Conservation (phyloP, 495 filamentous ascomycete genomes). For the Penicillium alfredii region DNA sequence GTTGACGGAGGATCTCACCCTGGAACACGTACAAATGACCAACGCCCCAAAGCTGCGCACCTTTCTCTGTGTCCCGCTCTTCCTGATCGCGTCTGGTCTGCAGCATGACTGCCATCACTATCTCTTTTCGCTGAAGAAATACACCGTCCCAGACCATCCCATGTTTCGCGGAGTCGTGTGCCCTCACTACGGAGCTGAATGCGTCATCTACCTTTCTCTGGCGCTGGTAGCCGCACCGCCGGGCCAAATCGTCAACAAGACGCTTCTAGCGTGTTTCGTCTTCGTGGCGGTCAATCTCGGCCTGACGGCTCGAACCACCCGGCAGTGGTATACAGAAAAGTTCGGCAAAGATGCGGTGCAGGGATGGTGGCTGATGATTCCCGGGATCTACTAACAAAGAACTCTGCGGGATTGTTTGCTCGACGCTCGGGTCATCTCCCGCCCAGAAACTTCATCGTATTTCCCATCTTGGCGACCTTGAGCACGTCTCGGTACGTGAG, state of each 20-base stretch:
- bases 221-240: conserved; percentile 66
- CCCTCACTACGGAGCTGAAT: conserved; percentile 91
- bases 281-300: conserved; percentile 80
- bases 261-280: conserved; percentile 57
- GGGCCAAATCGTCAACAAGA: conserved; percentile 60
- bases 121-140: conserved; percentile 74
- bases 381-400: conserved; percentile 60
- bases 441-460: conserved; percentile 55
- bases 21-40: conserved; percentile 31
- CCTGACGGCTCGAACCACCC: conserved; percentile 70
- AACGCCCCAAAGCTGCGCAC: conserved; percentile 52
- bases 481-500: conserved; percentile 91
- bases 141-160: conserved; percentile 69
- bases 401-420: too few relatives aligned
- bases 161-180: conserved; percentile 66
- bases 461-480: conserved; percentile 72
- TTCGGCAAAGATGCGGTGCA: conserved; percentile 67
- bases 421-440: too few relatives aligned
- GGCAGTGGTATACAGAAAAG: conserved; percentile 71
- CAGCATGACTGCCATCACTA: conserved; percentile 80
- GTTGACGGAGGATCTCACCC: conserved; percentile 19
- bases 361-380: conserved; percentile 77
- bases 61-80: conserved; percentile 55
- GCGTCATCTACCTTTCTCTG: conserved; percentile 74
- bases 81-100: conserved; percentile 66